Conservation (phyloP, 768 basidiomycete species). For the Leccinellum albellum region DNA sequence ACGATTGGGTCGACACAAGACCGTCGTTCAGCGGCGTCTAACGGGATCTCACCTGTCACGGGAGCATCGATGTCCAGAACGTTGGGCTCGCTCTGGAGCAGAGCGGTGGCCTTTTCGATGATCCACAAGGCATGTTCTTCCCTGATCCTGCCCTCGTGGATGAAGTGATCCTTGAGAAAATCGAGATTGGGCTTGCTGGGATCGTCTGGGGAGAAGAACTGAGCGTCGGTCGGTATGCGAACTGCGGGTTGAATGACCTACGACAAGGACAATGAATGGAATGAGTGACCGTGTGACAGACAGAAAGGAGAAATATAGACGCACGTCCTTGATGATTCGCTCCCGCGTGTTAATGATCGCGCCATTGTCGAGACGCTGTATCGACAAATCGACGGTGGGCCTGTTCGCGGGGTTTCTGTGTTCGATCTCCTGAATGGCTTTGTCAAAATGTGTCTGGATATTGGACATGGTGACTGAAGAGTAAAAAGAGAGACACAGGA, state of each 20-base stretch:
- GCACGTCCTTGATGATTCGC: slow-evolving; percentile 25
- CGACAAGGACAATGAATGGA: neutral
- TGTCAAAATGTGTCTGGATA: slow-evolving; percentile 23
- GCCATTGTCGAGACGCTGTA: slow-evolving; percentile 25
- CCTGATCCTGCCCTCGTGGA: slow-evolving; percentile 61
- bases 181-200: slow-evolving; percentile 66
- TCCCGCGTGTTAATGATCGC: slow-evolving; percentile 24
- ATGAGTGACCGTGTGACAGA: neutral
- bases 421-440: slow-evolving; percentile 29
- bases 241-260: slow-evolving; percentile 71
- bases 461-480: slow-evolving; percentile 19
- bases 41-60: slow-evolving; percentile 51
- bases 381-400: slow-evolving; percentile 18
- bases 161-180: slow-evolving; percentile 75
- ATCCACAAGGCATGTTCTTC: slow-evolving; percentile 70
- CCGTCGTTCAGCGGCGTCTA: slow-evolving; percentile 19
- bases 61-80: slow-evolving; percentile 69
- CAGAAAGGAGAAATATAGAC: slow-evolving; percentile 1
- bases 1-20: slow-evolving; percentile 3
- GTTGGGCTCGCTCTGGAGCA: slow-evolving; percentile 59
- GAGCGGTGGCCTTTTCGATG: slow-evolving; percentile 52
- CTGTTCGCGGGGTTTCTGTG: slow-evolving; percentile 23
- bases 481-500: slow-evolving; percentile 7
- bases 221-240: slow-evolving; percentile 61
- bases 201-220: slow-evolving; percentile 70